Evolutionary conservation across 768 basidiomycete genomes (phyloP), one percentile per base, ranked within the genome.

Genomic region (Cystofilobasidium capitatum): DNA sequence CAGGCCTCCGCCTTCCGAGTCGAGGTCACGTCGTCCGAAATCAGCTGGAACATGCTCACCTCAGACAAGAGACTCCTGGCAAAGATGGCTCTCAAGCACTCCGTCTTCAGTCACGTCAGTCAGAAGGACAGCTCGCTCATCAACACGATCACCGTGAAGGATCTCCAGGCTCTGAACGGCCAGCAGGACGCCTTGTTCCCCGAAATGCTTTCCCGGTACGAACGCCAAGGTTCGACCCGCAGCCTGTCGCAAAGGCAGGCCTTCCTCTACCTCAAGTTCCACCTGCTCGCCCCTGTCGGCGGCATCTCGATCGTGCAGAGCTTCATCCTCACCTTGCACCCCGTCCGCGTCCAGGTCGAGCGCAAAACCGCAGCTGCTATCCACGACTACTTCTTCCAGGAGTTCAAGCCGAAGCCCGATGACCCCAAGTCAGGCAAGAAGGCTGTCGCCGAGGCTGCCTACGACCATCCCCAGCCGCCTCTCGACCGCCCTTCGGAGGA

Each of bases 11-110:
- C 90, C 1, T 80, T 91, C 55, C 81, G 89, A 61, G 78, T 94
- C 36, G 86, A 88, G 69, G 87, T 90, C 0, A 85, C 85, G 8
- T 90, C 90, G 0, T 83, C 85, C 8, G 88, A 91, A 75, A 86
- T 98, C 55, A 90, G 88, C 0, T 98, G 92, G 91, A 82, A 82
- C 68, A 92, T 97, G 89, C 78, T 94, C 20, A 87, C 87, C 73
- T 70, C 73, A 12, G 83, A 86, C 54, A 79, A 83, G 45, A 79
- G 82, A 58, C 80, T 93, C 51, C 81, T 94, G 1, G 86, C 89
- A 44, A 94, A 96, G 78, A 81, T 96, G 51, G 87, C 87, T n/a
- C 82, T 93, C 54, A 83, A 85, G 60, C 35, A 64, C 62, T 87
- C 87, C 71, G 80, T 88, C 70, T 92, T 88, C 75, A 84, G 84